Percentiles rank a stretch among this genome's conserved stretches.
These are phyloP conservation scores for Striga asiatica DNA, from an alignment of 257 asterid genomes.

Conservation along the genomic window DNA sequence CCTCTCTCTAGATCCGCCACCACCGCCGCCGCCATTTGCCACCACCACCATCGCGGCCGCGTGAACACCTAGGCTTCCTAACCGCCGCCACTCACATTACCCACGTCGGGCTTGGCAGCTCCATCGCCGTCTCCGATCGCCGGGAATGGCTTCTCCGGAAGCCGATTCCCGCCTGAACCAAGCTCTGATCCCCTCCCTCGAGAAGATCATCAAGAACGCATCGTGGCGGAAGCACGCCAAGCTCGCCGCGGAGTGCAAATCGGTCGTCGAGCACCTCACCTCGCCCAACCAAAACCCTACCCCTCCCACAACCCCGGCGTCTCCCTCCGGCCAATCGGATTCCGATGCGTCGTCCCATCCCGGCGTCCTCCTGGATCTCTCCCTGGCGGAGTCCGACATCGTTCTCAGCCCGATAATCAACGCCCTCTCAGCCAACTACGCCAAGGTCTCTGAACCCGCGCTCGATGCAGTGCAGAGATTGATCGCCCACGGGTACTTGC, in stretches of 20 bases:
- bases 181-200: constrained; percentile 71
- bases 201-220: constrained; percentile 73
- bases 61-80: not conserved
- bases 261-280: constrained; percentile 60
- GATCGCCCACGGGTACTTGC: constrained; percentile 77
- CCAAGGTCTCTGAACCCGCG: constrained; percentile 80
- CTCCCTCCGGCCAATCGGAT: constrained; percentile 44
- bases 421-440: constrained; percentile 49
- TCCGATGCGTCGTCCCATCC: constrained; percentile 37
- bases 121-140: constrained; percentile 13
- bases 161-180: constrained; percentile 86
- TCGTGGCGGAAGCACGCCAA: constrained; percentile 96
- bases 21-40: constrained; percentile 9
- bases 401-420: constrained; percentile 66
- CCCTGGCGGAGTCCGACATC: constrained; percentile 64
- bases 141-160: constrained; percentile 94
- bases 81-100: constrained; percentile 4
- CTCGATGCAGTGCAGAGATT: constrained; percentile 88
- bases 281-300: constrained; percentile 40
- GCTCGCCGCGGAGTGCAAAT: constrained; percentile 81
- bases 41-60: constrained; percentile 13
- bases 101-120: constrained; percentile 12
- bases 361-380: constrained; percentile 70
- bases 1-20: constrained; percentile 18
- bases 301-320: constrained; percentile 40